Evolutionary conservation across 1,284 basidiomycete genomes (phyloP).

Genomic region (Chondrostereum purpureum): DNA sequence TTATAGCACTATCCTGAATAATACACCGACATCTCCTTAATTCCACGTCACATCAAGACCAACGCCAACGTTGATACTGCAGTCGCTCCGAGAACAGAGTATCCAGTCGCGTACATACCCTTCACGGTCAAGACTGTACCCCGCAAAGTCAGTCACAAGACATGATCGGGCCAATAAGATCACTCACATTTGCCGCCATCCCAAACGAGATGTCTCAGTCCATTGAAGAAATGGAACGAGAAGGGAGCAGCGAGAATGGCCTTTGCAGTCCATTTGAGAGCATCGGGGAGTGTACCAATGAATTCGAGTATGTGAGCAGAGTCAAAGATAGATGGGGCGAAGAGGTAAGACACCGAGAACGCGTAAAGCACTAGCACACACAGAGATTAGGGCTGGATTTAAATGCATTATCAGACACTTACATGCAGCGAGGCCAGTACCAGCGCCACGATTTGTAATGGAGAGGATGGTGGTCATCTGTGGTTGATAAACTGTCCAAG

Average conservation of each 20-base stretch:
- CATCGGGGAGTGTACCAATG: conserved; percentile 63
- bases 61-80: conserved; percentile 56
- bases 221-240: conserved; percentile 89
- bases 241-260: conserved; percentile 76
- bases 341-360: conserved; percentile 83
- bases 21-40: no score
- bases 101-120: conserved; percentile 74
- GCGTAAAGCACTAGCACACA: conserved; percentile 73
- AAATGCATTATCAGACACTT: conserved; percentile 28
- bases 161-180: background rate
- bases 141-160: conserved; percentile 5
- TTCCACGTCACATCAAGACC: no score
- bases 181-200: conserved; percentile 84
- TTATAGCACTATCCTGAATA: no score
- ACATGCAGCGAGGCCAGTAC: conserved; percentile 74
- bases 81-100: conserved; percentile 80
- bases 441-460: conserved; percentile 83
- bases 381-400: background rate
- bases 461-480: conserved; percentile 88
- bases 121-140: conserved; percentile 71
- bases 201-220: conserved; percentile 89
- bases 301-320: conserved; percentile 74
- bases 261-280: conserved; percentile 70
- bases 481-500: conserved; percentile 96
- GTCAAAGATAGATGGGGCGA: conserved; percentile 75